Base-by-base conservation (phyloP, 441 rosid genomes). In the Gossypium schwendimanii region DNA sequence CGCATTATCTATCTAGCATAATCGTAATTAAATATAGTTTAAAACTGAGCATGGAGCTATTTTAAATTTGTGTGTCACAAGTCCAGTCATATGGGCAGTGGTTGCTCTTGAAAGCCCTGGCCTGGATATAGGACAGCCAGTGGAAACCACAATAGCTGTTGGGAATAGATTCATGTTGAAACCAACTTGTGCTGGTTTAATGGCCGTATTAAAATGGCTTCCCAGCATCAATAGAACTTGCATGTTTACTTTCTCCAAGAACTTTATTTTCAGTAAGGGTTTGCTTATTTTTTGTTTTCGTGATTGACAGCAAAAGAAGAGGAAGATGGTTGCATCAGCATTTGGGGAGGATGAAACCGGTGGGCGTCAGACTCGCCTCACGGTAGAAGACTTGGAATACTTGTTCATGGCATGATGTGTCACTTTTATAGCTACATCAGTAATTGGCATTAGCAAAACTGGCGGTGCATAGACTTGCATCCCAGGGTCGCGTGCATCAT, bases 301-400 rank as follows among this genome's bases (percentile, higher is more conserved):
- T 63, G 53, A 44, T 65, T 75, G 77, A 76, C 93, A 91, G 98
- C 86, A 84, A 89, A 91, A 93, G 89, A 91, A 93, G 87, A 88
- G 98, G 79, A 86, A 77, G 83, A 93, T 93, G 97, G 96, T 91
- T 21, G 89, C 97, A 21, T 90, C 94, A 62, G 98, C 98, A 54
- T 93, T 93, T 63, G 98, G 97, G 69, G 97, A 93, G 81, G 98
- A 93, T 70, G 91, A 89, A 72, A 80, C 69, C 2, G 96, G 87
- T 26, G 79, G 93, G 77, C 78, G 85, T 59, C 93, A 87, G 86
- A 85, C 91, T 73, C 93, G 93, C 39, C 86, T 93, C 52, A 91
- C 96, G 0, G 96, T 87, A 64, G 96, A 93, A 12, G 97, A 89
- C 82, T 75, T 93, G 88, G 84, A 81, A 55, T 89, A 91, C 87